These are phyloP conservation scores for Austroboletus novae-zelandiae DNA, from an alignment of 1,284 basidiomycete genomes.

Conservation along the genomic window DNA sequence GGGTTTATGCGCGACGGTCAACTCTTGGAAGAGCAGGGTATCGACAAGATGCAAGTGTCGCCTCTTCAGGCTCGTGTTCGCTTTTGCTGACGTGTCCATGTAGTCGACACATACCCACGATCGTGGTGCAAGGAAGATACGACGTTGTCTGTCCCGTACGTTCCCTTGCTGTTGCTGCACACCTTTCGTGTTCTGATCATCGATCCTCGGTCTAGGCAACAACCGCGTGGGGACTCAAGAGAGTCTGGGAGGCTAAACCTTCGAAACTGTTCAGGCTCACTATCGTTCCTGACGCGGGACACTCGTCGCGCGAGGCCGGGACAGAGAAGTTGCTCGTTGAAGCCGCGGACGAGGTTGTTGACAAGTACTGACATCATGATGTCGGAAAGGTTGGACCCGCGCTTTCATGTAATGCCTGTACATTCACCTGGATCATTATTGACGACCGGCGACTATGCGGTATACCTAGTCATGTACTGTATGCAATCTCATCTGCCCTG, in stretches of 20 bases:
- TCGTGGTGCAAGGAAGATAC: slow-evolving; percentile 86
- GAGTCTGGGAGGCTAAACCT: slow-evolving; percentile 80
- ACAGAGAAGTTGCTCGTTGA: slow-evolving; percentile 73
- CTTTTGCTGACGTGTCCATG: slow-evolving; percentile 13
- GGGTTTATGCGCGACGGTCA: slow-evolving; percentile 93
- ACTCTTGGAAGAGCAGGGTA: slow-evolving; percentile 77
- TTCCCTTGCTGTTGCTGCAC: slow-evolving; percentile 2
- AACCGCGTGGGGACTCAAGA: slow-evolving; percentile 78
- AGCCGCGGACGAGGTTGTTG: slow-evolving; percentile 39
- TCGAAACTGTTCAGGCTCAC: slow-evolving; percentile 40
- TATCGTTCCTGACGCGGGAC: slow-evolving; percentile 89
- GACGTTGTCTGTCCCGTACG: slow-evolving; percentile 77
- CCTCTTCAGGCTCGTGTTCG: background rate
- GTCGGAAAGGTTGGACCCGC: background rate
- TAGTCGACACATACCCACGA: slow-evolving; percentile 82
- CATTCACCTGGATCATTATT: too few relatives aligned
- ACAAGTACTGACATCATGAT: slow-evolving; percentile 16
- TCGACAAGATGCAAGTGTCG: slow-evolving; percentile 82
- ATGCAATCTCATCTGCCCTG: too few relatives aligned
- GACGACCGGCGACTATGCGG: too few relatives aligned
- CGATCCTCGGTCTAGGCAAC: slow-evolving; percentile 48
- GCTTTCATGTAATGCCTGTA: too few relatives aligned
- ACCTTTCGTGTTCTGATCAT: slow-evolving; percentile 1
- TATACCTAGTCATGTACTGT: too few relatives aligned
- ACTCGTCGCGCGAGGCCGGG: slow-evolving; percentile 80